Percentiles rank a stretch among this genome's conserved stretches.
Evolutionary conservation across 2,329 filamentous ascomycete genomes (phyloP).

Genomic region (Cyanodermella asteris): DNA sequence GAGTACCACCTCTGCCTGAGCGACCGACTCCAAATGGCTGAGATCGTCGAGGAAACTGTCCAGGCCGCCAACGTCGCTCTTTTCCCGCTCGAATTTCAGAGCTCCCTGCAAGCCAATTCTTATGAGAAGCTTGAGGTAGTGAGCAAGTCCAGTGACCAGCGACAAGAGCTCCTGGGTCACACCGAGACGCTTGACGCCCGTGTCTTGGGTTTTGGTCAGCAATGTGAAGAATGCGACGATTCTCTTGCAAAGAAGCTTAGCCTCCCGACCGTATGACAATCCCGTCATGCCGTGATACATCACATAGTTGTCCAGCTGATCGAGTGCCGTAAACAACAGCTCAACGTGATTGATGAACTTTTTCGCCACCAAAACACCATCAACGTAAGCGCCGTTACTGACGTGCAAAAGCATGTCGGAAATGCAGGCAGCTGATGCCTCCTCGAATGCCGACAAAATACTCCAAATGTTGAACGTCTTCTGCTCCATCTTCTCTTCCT

Average conservation of each 20-base stretch:
- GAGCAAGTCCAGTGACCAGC: slow-evolving; percentile 81
- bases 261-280: slow-evolving; percentile 77
- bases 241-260: slow-evolving; percentile 99
- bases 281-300: slow-evolving; percentile 51
- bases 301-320: slow-evolving; percentile 60
- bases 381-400: slow-evolving; percentile 89
- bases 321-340: slow-evolving; percentile 70
- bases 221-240: slow-evolving; percentile 95
- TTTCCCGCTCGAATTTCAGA: slow-evolving; percentile 73
- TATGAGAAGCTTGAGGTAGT: slow-evolving; percentile 94
- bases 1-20: slow-evolving; percentile 46
- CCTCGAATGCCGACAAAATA: slow-evolving; percentile 87
- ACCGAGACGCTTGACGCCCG: slow-evolving; percentile 69
- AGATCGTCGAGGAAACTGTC: slow-evolving; percentile 69
- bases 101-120: slow-evolving; percentile 90
- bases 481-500: slow-evolving; percentile 89
- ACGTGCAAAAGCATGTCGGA: slow-evolving; percentile 98
- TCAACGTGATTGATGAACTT: slow-evolving; percentile 94
- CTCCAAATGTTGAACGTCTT: slow-evolving; percentile 98
- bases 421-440: slow-evolving; percentile 92
- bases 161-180: slow-evolving; percentile 98
- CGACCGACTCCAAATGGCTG: slow-evolving; percentile 56
- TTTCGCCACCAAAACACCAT: slow-evolving; percentile 84
- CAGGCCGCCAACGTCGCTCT: slow-evolving; percentile 49
- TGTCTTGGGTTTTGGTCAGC: slow-evolving; percentile 83